Base-by-base conservation (phyloP, 805 yeast genomes). In the Saturnispora serradocipensis region DNA sequence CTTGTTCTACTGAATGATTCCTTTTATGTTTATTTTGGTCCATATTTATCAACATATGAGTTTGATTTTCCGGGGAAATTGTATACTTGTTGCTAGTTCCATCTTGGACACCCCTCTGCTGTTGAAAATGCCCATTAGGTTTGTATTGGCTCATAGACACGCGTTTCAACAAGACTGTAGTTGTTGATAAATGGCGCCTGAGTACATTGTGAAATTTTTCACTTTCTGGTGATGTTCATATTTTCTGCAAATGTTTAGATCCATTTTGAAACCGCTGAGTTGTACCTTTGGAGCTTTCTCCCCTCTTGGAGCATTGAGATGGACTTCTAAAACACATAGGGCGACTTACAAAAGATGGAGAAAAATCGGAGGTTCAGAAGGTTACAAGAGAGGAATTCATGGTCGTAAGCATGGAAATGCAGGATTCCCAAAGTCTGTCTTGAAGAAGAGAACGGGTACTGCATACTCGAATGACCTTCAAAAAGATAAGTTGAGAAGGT, bases 391-490 rank as follows among this genome's bases (percentile, higher is more conserved):
- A 63, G 90, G 76, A 56, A 80, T 81, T 59, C 85, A 95, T 20
- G 95, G 96, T 10, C 80, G 96, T 71, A 85, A 86, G 58, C 97
- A 90, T 66, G 97, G 97, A 48, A 90, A 90, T 62, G 87, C 89
- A 1, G 90, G 96, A 22, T 90, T 93, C 84, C 76, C 89, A 32
- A 71, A 78, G 40, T 74, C 82, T 48, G 73, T 77, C 25, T 68
- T 85, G 61, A 72, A 78, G 54, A 75, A 75, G 59, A 73, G 84
- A 67, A 77, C 81, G 57, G 84, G 80, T 30, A 84, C 75, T 58
- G 78, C 74, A 7, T 64, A 69, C 58, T 87, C 81, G 39, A 73
- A 69, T 30, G 70, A 73, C 24, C 70, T 74, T 24, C 88, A 84
- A 61, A 71, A 78, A 47, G 78, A 77, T 61, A 83, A 80, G 63